A percentile compares a stretch with the other conserved stretches of the same genome.
These are phyloP conservation scores for Polyrhizophydium stewartii DNA, from an alignment of 371 early-diverging fungal species.

Conservation along the genomic window DNA sequence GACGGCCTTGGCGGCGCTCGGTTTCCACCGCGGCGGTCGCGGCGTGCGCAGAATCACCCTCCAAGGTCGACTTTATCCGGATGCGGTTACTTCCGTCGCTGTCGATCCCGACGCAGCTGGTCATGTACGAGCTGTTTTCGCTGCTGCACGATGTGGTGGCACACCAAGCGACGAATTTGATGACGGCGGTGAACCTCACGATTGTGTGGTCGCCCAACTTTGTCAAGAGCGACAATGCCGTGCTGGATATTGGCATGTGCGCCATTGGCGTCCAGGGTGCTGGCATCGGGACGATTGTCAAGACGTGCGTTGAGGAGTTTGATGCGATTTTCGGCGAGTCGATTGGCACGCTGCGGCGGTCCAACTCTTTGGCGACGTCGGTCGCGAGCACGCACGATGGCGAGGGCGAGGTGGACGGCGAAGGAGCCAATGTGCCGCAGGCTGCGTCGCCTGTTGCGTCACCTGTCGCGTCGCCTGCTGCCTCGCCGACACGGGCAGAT, in stretches of 20 bases:
- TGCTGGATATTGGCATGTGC: slow-evolving; percentile 47
- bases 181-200: slow-evolving; percentile 80
- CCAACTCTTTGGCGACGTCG: no score
- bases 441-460: no score
- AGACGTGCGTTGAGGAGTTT: slow-evolving; percentile 23
- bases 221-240: slow-evolving; percentile 60
- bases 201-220: slow-evolving; percentile 87
- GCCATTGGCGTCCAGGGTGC: slow-evolving; percentile 24
- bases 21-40: no score
- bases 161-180: slow-evolving; percentile 57
- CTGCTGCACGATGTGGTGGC: slow-evolving; percentile 61
- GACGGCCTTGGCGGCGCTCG: no score
- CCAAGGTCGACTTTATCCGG: slow-evolving; percentile 36
- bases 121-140: slow-evolving; percentile 60
- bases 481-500: no score
- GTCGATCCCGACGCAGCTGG: slow-evolving; percentile 26
- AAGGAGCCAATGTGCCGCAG: no score
- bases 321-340: slow-evolving; percentile 18
- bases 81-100: slow-evolving; percentile 43
- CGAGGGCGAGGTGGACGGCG: no score
- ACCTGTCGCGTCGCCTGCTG: no score
- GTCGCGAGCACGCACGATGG: no score
- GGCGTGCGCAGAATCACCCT: slow-evolving; percentile 2
- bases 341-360: background rate
- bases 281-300: slow-evolving; percentile 28